Conservation (phyloP, 2,329 filamentous ascomycete species). For the Exophiala lecanii-corni region DNA sequence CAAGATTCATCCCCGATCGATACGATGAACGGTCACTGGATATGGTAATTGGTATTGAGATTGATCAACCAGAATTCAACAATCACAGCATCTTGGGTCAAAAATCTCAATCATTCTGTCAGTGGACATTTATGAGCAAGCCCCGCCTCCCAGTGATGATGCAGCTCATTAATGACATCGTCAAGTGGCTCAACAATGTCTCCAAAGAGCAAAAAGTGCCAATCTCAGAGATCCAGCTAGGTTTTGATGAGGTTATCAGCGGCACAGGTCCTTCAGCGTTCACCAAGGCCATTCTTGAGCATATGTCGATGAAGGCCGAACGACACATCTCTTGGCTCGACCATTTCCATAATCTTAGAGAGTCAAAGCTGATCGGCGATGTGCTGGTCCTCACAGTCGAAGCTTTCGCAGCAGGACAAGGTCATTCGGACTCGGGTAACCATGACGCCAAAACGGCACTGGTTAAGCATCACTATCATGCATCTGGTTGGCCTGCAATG, state of each 20-base stretch:
- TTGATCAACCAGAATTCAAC: conserved; percentile 62
- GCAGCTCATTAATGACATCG: conserved; percentile 62
- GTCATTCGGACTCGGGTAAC: conserved; percentile 68
- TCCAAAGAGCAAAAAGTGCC: conserved; percentile 55
- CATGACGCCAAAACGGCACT: conserved; percentile 62
- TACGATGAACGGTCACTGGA: conserved; percentile 62
- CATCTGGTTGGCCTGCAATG: conserved; percentile 64
- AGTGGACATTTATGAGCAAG: conserved; percentile 71
- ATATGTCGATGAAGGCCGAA: conserved; percentile 53
- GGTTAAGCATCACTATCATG: conserved; percentile 71
- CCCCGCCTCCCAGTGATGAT: conserved; percentile 65
- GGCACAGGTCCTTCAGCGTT: conserved; percentile 70
- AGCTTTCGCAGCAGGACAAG: conserved; percentile 68
- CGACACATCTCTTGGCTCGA: conserved; percentile 54
- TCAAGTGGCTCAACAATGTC: conserved; percentile 60
- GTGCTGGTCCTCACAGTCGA: conserved; percentile 66
- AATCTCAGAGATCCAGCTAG: conserved; percentile 58
- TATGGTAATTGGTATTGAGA: conserved; percentile 66
- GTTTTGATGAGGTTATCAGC: conserved; percentile 68
- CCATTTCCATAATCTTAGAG: conserved; percentile 59
- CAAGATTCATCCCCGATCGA: conserved; percentile 58
- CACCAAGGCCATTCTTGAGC: conserved; percentile 58
- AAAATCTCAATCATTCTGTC: conserved; percentile 67
- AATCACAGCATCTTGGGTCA: conserved; percentile 62
- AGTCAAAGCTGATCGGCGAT: conserved; percentile 61